Percentiles rank a stretch among this genome's conserved stretches.
phyloP scores from a whole-genome alignment of 768 basidiomycete genomes.

The Phlebiopsis gigantea region DNA sequence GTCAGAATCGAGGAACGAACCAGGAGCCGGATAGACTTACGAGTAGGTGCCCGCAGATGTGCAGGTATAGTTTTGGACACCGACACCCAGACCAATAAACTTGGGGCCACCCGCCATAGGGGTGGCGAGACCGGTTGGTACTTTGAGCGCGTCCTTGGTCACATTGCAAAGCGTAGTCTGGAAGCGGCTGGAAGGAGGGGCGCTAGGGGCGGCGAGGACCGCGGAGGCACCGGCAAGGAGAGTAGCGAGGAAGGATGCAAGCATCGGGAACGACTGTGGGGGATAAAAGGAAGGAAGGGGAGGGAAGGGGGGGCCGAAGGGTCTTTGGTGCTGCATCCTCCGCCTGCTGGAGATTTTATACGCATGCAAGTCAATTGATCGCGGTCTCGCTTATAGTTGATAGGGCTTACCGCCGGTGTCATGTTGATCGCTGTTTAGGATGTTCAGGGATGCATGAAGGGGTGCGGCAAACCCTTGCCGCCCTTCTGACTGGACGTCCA shows the following conservation, averaged over 20 bases:
- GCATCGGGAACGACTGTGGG: not conserved
- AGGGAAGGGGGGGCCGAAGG: not conserved
- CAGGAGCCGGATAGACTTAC: constrained; percentile 25
- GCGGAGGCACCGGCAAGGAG: constrained; percentile 9
- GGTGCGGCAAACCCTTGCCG: not conserved
- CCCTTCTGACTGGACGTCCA: not conserved
- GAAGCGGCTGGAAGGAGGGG: constrained; percentile 1
- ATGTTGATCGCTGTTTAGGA: not conserved
- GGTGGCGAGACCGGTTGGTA: constrained; percentile 21
- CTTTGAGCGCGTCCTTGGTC: constrained; percentile 18
- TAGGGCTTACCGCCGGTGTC: too few species aligned
- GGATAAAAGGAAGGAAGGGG: not conserved
- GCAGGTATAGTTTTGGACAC: constrained; percentile 51
- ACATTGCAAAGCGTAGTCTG: constrained; percentile 17
- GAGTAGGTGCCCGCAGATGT: constrained; percentile 28
- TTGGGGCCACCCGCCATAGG: constrained; percentile 28
- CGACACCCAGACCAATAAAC: constrained; percentile 37
- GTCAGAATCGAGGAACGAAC: too few species aligned
- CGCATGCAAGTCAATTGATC: not conserved
- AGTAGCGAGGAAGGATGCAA: constrained; percentile 5
- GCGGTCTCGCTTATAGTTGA: not conserved
- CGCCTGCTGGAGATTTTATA: not conserved
- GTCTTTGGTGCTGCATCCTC: not conserved
- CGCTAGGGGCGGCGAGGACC: constrained; percentile 9
- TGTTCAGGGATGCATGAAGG: not conserved